Evolutionary conservation across 257 asterid genomes (phyloP).

Genomic region (Knoxia roxburghii): DNA sequence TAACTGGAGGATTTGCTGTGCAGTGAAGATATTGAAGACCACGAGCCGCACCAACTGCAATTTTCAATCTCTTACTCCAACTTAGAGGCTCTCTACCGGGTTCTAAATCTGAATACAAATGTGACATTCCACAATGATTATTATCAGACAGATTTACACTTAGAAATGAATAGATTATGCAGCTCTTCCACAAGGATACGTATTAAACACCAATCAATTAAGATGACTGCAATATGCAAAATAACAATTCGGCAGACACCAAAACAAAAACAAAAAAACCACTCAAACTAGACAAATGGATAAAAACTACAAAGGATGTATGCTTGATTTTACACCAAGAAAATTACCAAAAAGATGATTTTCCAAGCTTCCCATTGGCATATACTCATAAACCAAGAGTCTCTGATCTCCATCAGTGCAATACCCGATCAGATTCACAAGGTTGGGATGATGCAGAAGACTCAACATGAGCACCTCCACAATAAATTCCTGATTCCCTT

Average conservation of each 20-base stretch:
- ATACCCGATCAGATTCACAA: constrained; percentile 77
- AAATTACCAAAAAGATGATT: constrained; percentile 74
- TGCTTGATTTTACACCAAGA: background rate
- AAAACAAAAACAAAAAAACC: no score
- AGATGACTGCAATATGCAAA: background rate
- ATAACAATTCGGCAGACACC: background rate
- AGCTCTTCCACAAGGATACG: background rate
- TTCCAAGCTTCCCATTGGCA: constrained; percentile 90
- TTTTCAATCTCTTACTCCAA: constrained; percentile 78
- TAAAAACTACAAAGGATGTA: background rate
- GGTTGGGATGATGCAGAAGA: constrained; percentile 75
- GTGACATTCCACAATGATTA: background rate
- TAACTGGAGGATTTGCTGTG: constrained; percentile 79
- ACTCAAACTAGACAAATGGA: background rate
- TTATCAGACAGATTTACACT: no score
- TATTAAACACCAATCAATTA: background rate
- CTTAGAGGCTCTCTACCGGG: constrained; percentile 47
- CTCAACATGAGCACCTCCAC: constrained; percentile 91
- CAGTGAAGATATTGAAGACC: constrained; percentile 87
- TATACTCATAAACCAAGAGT: constrained; percentile 80
- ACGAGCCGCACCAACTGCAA: constrained; percentile 79
- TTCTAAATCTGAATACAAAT: constrained; percentile 37
- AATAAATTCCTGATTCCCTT: constrained; percentile 85
- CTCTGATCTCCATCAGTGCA: constrained; percentile 92
- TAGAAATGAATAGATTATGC: background rate